phyloP scores from a whole-genome alignment of 805 yeast genomes.

The Starmerella vaccinii region DNA sequence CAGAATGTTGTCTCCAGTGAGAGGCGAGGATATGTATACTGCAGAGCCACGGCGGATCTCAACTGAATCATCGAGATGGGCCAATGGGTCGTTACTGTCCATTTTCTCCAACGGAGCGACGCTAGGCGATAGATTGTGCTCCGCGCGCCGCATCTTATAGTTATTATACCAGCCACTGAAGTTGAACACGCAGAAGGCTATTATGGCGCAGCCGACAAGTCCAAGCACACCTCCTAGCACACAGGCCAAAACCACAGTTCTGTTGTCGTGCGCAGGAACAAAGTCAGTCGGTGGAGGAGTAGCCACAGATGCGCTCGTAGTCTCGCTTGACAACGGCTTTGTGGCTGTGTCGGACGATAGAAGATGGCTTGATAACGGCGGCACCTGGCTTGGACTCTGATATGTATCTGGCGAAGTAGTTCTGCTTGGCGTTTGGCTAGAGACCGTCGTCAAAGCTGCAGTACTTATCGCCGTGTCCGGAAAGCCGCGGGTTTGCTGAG shows the following conservation, averaged over 20 bases:
- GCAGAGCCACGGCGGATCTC: not conserved
- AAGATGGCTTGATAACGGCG: not conserved
- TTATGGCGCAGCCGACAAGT: constrained; percentile 4
- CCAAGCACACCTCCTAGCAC: constrained; percentile 17
- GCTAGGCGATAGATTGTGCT: not conserved
- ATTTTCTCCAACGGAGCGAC: constrained; percentile 1
- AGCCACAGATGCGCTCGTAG: not conserved
- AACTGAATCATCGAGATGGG: not conserved
- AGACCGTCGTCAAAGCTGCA: too few species aligned
- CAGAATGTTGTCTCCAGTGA: not conserved
- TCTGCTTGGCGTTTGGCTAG: too few species aligned
- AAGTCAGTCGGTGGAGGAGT: not conserved
- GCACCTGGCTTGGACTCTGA: too few species aligned
- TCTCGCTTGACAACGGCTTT: not conserved
- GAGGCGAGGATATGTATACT: not conserved
- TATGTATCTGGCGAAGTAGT: not conserved
- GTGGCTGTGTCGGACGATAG: not conserved
- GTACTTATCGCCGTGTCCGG: too few species aligned
- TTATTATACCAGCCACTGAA: not conserved
- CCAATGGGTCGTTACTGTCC: constrained; percentile 3
- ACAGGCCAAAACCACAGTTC: constrained; percentile 8
- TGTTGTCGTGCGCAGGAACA: not conserved
- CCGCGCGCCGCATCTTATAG: not conserved
- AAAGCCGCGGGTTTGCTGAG: too few species aligned
- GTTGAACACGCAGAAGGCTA: constrained; percentile 9